Conservation (phyloP, 768 basidiomycete species). For the Rhizopogon sp. region DNA sequence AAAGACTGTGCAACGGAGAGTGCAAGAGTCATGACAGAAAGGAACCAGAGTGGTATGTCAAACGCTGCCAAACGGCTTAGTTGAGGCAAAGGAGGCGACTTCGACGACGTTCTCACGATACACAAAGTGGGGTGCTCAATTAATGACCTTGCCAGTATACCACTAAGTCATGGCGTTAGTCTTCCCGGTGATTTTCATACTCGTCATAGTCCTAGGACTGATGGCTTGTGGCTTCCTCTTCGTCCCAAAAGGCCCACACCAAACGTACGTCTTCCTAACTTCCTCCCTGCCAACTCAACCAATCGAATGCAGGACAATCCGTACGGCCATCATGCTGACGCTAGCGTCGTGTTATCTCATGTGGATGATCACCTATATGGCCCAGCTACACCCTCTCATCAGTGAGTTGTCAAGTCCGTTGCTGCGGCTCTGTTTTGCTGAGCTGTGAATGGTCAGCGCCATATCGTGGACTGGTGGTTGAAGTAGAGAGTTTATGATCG, state of each 20-base stretch:
- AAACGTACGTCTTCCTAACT: slow-evolving; percentile 58
- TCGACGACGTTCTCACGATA: too few species aligned
- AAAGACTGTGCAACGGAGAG: too few species aligned
- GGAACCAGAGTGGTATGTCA: too few species aligned
- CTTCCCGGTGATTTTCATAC: slow-evolving; percentile 63
- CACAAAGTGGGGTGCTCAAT: too few species aligned
- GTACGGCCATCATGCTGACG: slow-evolving; percentile 74
- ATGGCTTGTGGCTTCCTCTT: slow-evolving; percentile 63
- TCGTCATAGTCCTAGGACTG: slow-evolving; percentile 59
- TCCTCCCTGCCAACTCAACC: background rate
- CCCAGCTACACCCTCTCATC: slow-evolving; percentile 88
- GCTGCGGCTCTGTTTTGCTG: background rate
- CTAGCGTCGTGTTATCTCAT: slow-evolving; percentile 86
- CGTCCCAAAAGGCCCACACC: slow-evolving; percentile 82
- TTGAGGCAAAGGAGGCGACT: too few species aligned
- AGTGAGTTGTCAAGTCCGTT: slow-evolving; percentile 39
- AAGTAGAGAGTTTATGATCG: background rate
- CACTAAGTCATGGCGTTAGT: slow-evolving; percentile 53
- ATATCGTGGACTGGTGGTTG: slow-evolving; percentile 3
- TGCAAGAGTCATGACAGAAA: too few species aligned
- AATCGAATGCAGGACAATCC: slow-evolving; percentile 58
- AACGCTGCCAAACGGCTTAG: too few species aligned
- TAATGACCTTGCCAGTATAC: too few species aligned
- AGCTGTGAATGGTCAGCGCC: slow-evolving; percentile 13
- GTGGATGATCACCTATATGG: slow-evolving; percentile 96